Evolutionary conservation across 1,284 basidiomycete genomes (phyloP).

Genomic region (Boletus smithii): DNA sequence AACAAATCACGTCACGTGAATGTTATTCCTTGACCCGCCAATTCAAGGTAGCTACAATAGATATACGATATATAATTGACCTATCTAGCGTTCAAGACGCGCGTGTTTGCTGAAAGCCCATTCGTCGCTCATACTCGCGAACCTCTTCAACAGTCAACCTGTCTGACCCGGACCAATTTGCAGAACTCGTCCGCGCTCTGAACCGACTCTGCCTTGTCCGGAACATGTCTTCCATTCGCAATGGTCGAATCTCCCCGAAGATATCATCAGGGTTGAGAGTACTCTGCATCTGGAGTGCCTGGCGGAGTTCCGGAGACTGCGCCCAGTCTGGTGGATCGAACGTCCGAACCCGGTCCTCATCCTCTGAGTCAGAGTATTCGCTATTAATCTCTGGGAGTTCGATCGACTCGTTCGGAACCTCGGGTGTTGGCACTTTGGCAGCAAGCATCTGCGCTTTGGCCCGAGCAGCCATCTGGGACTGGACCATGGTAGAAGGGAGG

Average conservation of each 20-base stretch:
- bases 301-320: constrained; percentile 80
- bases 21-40: not conserved
- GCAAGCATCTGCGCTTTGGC: constrained; percentile 65
- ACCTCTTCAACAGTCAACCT: constrained; percentile 80
- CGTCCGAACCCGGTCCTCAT: constrained; percentile 71
- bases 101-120: constrained; percentile 69
- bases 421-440: constrained; percentile 45
- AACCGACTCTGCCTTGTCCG: constrained; percentile 73
- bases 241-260: constrained; percentile 80
- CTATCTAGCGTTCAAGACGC: constrained; percentile 14
- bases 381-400: constrained; percentile 91
- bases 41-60: not conserved
- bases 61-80: constrained; percentile 10
- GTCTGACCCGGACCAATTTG: constrained; percentile 90
- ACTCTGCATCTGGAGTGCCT: constrained; percentile 76
- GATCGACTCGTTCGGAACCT: constrained; percentile 74
- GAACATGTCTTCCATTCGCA: constrained; percentile 87
- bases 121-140: constrained; percentile 79
- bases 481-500: constrained; percentile 60
- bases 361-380: constrained; percentile 94
- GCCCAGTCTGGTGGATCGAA: constrained; percentile 84
- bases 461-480: constrained; percentile 65
- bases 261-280: constrained; percentile 89
- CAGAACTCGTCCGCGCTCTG: constrained; percentile 85
- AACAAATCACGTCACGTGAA: constrained; percentile 32